Evolutionary conservation across 2,329 filamentous ascomycete genomes (phyloP).

Genomic region (Colletotrichum sidae): DNA sequence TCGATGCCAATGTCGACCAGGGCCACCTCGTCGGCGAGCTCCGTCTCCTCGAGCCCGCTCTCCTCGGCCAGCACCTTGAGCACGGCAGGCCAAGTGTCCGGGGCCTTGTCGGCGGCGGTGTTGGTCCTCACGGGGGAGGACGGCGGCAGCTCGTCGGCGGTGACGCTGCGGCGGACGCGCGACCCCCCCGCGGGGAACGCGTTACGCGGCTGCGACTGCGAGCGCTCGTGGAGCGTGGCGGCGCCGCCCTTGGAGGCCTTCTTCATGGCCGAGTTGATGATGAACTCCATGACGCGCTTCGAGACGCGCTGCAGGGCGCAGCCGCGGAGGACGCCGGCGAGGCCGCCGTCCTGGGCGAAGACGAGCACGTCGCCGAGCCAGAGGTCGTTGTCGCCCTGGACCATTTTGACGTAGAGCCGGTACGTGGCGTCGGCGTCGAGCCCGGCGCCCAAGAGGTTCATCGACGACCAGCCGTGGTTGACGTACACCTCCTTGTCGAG

Average conservation of each 20-base stretch:
- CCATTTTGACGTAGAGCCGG: slow-evolving; percentile 69
- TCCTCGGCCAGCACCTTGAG: slow-evolving; percentile 63
- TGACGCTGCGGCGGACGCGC: too few species aligned
- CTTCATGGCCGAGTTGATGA: slow-evolving; percentile 60
- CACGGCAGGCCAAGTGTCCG: slow-evolving; percentile 41
- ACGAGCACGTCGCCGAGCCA: slow-evolving; percentile 66
- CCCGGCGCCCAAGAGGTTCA: slow-evolving; percentile 64
- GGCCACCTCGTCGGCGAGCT: slow-evolving; percentile 66
- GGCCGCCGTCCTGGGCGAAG: slow-evolving; percentile 63
- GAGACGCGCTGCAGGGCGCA: slow-evolving; percentile 75
- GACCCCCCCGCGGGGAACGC: too few species aligned
- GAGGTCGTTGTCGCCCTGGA: slow-evolving; percentile 63
- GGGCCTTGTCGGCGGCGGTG: slow-evolving; percentile 45
- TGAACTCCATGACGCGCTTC: slow-evolving; percentile 72
- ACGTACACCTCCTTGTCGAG: slow-evolving; percentile 67
- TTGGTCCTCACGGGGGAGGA: slow-evolving; percentile 71
- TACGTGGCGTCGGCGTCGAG: slow-evolving; percentile 60
- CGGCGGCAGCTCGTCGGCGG: slow-evolving; percentile 55
- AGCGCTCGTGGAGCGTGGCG: slow-evolving; percentile 54
- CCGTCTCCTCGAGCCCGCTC: slow-evolving; percentile 64
- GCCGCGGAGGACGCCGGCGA: slow-evolving; percentile 62
- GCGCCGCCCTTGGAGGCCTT: slow-evolving; percentile 56
- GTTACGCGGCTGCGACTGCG: slow-evolving; percentile 51
- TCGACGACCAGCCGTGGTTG: slow-evolving; percentile 69
- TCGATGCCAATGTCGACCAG: slow-evolving; percentile 71